phyloP scores from a whole-genome alignment of 495 filamentous ascomycete genomes.

The Tetracladium setigerum region DNA sequence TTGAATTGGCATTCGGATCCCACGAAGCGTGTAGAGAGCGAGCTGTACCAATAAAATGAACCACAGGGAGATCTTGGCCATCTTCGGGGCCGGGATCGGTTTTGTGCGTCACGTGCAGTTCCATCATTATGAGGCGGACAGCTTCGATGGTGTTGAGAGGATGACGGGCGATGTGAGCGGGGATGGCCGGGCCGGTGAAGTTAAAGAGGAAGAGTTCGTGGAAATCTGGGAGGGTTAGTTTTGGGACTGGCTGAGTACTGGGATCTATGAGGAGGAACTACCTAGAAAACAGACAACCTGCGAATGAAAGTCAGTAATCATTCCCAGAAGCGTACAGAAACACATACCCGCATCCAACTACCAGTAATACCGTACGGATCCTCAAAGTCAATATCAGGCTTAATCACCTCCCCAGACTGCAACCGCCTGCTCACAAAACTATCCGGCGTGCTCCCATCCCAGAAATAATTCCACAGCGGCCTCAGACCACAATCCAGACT shows the following conservation, averaged over 20 bases:
- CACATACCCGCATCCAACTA: conserved; percentile 45
- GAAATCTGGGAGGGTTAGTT: conserved; percentile 36
- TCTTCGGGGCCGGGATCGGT: conserved; percentile 42
- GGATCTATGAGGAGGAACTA: conserved; percentile 16
- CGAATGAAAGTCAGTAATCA: neutral
- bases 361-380: conserved; percentile 57
- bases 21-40: conserved; percentile 44
- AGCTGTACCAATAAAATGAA: conserved; percentile 50
- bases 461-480: conserved; percentile 42
- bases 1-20: conserved; percentile 55
- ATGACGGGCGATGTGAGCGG: conserved; percentile 33
- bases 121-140: conserved; percentile 56
- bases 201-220: conserved; percentile 57
- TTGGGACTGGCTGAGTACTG: too few species aligned
- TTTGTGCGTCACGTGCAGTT: conserved; percentile 43
- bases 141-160: conserved; percentile 49
- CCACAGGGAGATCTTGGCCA: conserved; percentile 43
- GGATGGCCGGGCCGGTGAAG: conserved; percentile 31
- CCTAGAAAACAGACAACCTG: conserved; percentile 43
- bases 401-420: conserved; percentile 22
- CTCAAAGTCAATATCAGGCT: conserved; percentile 29
- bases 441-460: conserved; percentile 40
- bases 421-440: conserved; percentile 32
- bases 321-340: neutral
- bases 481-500: conserved; percentile 33